Evolutionary conservation across 768 basidiomycete species (phyloP), one percentile per base, ranked within the genome.

Genomic region (Daedaleopsis sinensis): DNA sequence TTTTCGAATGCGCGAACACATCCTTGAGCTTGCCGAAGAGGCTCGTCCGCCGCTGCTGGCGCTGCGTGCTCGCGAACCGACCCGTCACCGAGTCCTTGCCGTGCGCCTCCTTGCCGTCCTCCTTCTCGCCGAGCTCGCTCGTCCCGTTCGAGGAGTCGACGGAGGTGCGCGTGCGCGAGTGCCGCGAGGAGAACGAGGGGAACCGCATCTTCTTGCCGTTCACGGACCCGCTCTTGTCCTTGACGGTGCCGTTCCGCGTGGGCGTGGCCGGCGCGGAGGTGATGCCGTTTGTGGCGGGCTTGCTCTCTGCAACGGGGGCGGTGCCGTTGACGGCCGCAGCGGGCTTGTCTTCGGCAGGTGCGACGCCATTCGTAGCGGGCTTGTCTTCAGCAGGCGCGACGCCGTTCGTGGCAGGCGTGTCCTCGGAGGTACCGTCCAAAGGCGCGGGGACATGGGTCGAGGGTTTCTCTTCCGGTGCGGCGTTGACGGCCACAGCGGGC

Each of bases 21-120:
- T 65, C 65, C 64, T 71, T 73, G 55, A 76, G 63, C 69, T 70
- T 72, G 43, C 70, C 72, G 57, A 76, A 73, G 59, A 76, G 50
- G 55, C 72, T 71, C 50, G 52, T 69, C 47, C 59, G 61, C 42
- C 73, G 68, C 67, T 72, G 72, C 66, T 64, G 65, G 56, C 70
- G 68, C 58, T 59, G 59, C 37, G 61, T 56, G 47, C 65, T 59
- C 43, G 53, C 58, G n/a, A 65, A 24, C 39, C 64, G 64, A 38
- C 57, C 53, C 37, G 58, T 36, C 27, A 54, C 52, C 21, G 37
- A 46, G 47, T 52, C 59, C 38, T 52, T 62, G 38, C 42, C 52
- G 52, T 42, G 55, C 42, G 36, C 54, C 23, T 32, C 48, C 27
- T 23, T 37, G 19, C 16, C 57, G 37, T 27, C 47, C 38, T 44